Evolutionary conservation across 2,329 filamentous ascomycete genomes (phyloP).

Genomic region (Fusarium sp.): DNA sequence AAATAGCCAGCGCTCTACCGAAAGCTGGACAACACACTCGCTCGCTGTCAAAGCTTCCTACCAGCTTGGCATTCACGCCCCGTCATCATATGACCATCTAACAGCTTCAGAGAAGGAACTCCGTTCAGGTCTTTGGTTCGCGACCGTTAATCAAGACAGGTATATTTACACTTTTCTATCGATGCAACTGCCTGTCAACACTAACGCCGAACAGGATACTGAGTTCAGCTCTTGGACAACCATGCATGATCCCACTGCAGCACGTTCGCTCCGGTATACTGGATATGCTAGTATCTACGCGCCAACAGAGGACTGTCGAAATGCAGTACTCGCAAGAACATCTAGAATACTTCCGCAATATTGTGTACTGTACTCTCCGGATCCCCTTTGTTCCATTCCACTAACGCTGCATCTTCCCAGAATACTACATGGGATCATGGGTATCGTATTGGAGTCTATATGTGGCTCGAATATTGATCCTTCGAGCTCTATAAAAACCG

Average conservation of each 20-base stretch:
- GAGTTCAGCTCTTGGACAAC: not conserved
- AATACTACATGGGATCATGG: not conserved
- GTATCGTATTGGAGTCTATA: not conserved
- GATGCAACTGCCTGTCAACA: not conserved
- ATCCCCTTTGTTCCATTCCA: not conserved
- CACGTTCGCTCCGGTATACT: not conserved
- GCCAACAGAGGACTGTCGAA: not conserved
- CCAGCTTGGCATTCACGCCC: slow-evolving; percentile 51
- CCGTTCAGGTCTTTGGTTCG: slow-evolving; percentile 47
- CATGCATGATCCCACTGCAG: not conserved
- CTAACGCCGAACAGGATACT: not conserved
- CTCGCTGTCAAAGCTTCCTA: slow-evolving; percentile 49
- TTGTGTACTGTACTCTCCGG: not conserved
- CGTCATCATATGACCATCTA: not conserved
- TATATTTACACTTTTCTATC: not conserved
- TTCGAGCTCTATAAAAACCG: not conserved
- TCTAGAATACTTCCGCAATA: not conserved
- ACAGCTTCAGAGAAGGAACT: slow-evolving; percentile 43
- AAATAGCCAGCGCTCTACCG: slow-evolving; percentile 50
- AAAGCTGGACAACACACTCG: slow-evolving; percentile 48
- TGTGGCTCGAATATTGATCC: not conserved
- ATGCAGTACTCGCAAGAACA: not conserved
- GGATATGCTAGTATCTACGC: not conserved
- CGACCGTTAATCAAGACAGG: slow-evolving; percentile 44
- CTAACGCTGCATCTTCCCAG: not conserved